Evolutionary conservation across 257 asterid genomes (phyloP), one percentile per base, ranked within the genome.

Genomic region (Gardenia jasminoides): DNA sequence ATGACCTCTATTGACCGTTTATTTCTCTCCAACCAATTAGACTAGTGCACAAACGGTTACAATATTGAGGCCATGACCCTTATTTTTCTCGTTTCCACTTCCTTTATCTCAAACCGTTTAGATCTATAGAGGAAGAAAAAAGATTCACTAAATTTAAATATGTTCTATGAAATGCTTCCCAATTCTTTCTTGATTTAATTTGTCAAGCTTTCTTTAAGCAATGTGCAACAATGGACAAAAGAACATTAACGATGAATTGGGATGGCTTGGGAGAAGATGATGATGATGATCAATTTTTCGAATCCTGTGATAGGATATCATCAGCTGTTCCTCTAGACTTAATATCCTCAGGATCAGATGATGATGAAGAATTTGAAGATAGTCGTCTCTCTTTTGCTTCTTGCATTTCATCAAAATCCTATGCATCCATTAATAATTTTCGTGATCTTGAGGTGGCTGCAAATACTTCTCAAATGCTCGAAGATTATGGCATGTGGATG

Each of bases 171-270:
- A 74, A 26, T 74, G 13, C 33, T 48, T 2, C 47, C 33, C 20
- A 30, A 3, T n/a, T 7, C 3, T 20, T 56, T 30, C 71, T 77
- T 59, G 59, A 50, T 70, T 71, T 26, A 61, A 70, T 43, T 76
- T 41, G 15, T 22, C 64, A 59, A 74, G 41, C 31, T 62, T 67
- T 54, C 9, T 58, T 20, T 50, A 52, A 17, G 52, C 62, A 80
- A 82, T 83, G 91, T 81, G 88, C 88, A 76, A 76, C 83, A 9
- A 91, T 90, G 97, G 87, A 81, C 56, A 90, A 91, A 70, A 90
- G 97, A 79, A 96, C 93, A 75, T 84, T 93, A 43, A 90, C 99
- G 46, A 92, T 96, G 99, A 82, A 87, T 80, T 96, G 96, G 98
- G 98, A 91, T 28, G 91, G 91, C 8, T 86, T 92, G 11, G 89